A percentile compares a stretch with the other conserved stretches of the same genome.
These are phyloP conservation scores for Capsicum pubescens DNA, from an alignment of 257 asterid genomes.

Conservation along the genomic window DNA sequence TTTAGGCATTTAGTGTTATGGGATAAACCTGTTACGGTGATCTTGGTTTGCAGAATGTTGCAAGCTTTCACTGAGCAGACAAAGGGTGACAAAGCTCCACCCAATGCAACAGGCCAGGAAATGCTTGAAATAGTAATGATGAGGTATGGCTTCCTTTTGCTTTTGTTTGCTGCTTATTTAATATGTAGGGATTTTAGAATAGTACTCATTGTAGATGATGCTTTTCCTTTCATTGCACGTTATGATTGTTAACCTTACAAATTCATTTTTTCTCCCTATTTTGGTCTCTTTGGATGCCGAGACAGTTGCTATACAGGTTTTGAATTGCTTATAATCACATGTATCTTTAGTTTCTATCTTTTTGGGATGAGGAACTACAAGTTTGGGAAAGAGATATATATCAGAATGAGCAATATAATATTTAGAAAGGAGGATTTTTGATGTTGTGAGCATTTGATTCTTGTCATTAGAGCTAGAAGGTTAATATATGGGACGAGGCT, in stretches of 20 bases:
- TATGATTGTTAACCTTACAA: not conserved
- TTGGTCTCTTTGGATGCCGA: not conserved
- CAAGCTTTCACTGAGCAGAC: slow-evolving; percentile 93
- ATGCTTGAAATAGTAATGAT: slow-evolving; percentile 96
- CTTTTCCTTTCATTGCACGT: not conserved
- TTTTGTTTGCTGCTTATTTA: not conserved
- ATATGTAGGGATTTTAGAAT: not conserved
- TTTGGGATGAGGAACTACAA: not conserved
- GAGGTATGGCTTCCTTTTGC: slow-evolving; percentile 50
- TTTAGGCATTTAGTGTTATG: slow-evolving; percentile 24
- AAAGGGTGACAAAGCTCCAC: slow-evolving; percentile 69
- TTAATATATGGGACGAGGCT: not conserved
- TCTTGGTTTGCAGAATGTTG: slow-evolving; percentile 71
- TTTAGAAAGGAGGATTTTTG: not conserved
- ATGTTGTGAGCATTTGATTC: slow-evolving; percentile 5
- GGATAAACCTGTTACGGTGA: slow-evolving; percentile 10
- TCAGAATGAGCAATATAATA: not conserved
- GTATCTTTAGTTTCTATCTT: not conserved
- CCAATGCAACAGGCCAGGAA: slow-evolving; percentile 82
- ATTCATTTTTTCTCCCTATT: not conserved
- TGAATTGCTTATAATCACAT: slow-evolving; percentile 1
- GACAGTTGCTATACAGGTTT: not conserved
- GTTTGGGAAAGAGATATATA: not conserved
- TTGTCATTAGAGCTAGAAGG: slow-evolving; percentile 12
- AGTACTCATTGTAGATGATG: slow-evolving; percentile 15